These are phyloP conservation scores for Kwoniella mangroviensis DNA, from an alignment of 768 basidiomycete species.

Conservation along the genomic window DNA sequence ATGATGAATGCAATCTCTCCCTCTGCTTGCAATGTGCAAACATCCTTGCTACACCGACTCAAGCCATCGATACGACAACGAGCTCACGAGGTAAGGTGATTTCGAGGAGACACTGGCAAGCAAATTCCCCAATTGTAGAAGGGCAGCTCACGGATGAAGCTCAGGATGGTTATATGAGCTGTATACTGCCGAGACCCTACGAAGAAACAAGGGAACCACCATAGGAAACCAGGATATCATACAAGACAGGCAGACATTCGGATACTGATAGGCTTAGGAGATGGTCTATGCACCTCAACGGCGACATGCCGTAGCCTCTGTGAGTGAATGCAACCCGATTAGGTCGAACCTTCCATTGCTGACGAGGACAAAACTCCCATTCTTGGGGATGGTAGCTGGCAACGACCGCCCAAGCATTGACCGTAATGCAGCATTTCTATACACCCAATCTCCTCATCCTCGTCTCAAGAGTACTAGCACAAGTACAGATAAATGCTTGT, in stretches of 20 bases:
- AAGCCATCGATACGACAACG: no score
- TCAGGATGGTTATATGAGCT: no score
- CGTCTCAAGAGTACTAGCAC: slow-evolving; percentile 35
- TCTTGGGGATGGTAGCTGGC: slow-evolving; percentile 30
- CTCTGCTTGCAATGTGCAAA: background rate
- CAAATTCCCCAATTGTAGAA: no score
- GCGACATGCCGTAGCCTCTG: slow-evolving; percentile 47
- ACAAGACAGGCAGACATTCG: background rate
- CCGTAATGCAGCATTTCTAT: slow-evolving; percentile 45
- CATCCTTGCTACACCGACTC: no score
- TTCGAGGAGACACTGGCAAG: no score
- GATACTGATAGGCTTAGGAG: background rate
- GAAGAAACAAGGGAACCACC: background rate
- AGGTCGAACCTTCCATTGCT: background rate
- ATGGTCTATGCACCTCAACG: slow-evolving; percentile 52
- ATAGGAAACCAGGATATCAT: no score
- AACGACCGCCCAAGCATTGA: slow-evolving; percentile 34
- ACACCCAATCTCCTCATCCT: slow-evolving; percentile 46
- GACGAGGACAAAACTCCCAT: background rate
- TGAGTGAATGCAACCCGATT: slow-evolving; percentile 16
- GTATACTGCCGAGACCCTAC: background rate
- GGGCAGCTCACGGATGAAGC: no score
- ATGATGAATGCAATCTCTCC: background rate
- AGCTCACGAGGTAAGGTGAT: no score
- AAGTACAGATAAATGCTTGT: slow-evolving; percentile 42